phyloP scores from a whole-genome alignment of 352 stramenopile genomes.

The Phytophthora constricta region DNA sequence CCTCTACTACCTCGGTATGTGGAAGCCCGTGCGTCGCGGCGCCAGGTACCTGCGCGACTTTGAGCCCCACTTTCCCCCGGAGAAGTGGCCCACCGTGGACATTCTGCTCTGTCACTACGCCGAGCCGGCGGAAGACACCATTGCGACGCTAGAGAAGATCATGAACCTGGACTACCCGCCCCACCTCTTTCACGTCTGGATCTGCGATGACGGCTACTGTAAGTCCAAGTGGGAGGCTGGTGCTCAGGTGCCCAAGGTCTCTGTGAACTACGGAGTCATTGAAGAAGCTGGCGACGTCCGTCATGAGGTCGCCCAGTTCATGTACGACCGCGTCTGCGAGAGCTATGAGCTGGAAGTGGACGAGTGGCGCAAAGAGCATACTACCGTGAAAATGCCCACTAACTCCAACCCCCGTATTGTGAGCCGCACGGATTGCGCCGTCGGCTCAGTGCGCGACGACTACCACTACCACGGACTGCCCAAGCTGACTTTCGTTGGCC shows the following conservation, averaged over 20 bases:
- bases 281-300: constrained; percentile 77
- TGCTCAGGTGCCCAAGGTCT: constrained; percentile 56
- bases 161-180: constrained; percentile 80
- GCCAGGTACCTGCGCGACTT: constrained; percentile 75
- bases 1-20: constrained; percentile 83
- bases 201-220: constrained; percentile 81
- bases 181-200: constrained; percentile 74
- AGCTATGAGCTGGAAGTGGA: constrained; percentile 74
- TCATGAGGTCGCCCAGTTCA: constrained; percentile 77
- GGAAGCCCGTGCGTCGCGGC: constrained; percentile 75
- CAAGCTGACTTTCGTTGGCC: constrained; percentile 68
- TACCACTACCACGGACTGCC: constrained; percentile 70
- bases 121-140: constrained; percentile 79
- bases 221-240: constrained; percentile 70
- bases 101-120: constrained; percentile 82
- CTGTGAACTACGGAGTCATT: constrained; percentile 71
- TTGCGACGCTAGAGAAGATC: constrained; percentile 76
- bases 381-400: constrained; percentile 71
- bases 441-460: constrained; percentile 73
- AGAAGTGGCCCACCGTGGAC: constrained; percentile 83
- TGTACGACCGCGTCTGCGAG: constrained; percentile 77
- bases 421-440: constrained; percentile 56
- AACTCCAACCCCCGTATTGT: constrained; percentile 54
- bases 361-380: constrained; percentile 78
- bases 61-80: constrained; percentile 67